These are phyloP conservation scores for Senna siamea DNA, from an alignment of 306 rosid species.

Conservation along the genomic window DNA sequence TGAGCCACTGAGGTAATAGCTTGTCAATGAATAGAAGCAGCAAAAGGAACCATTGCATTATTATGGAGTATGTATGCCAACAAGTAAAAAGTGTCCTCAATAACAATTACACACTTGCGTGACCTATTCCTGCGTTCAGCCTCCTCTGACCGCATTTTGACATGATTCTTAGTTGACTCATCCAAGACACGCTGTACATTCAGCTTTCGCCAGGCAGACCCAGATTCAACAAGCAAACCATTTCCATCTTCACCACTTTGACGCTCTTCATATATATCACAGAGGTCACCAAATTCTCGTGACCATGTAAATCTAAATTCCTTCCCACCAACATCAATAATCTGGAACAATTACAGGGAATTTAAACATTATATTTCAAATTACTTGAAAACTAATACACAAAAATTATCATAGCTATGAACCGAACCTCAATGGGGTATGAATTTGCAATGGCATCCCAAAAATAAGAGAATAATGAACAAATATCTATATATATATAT, in stretches of 20 bases:
- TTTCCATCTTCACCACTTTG: constrained; percentile 78
- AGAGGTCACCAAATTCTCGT: constrained; percentile 73
- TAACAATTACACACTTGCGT: constrained; percentile 67
- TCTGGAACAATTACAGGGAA: constrained; percentile 51
- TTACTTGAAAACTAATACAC: background rate
- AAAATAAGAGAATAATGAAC: background rate
- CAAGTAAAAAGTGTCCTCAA: constrained; percentile 3
- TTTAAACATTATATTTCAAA: constrained; percentile 37
- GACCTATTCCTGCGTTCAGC: constrained; percentile 77
- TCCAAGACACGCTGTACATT: constrained; percentile 91
- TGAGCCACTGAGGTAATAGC: constrained; percentile 2
- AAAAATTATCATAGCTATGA: constrained; percentile 15
- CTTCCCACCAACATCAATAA: constrained; percentile 94
- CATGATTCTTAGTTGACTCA: constrained; percentile 76
- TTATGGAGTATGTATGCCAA: constrained; percentile 9
- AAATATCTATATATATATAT: background rate
- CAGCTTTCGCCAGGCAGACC: constrained; percentile 93
- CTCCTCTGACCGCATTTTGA: constrained; percentile 87
- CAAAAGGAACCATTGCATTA: constrained; percentile 23
- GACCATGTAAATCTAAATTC: constrained; percentile 91
- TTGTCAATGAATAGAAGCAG: constrained; percentile 18
- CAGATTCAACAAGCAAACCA: constrained; percentile 88
- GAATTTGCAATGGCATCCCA: constrained; percentile 2
- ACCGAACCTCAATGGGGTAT: background rate
- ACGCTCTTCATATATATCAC: constrained; percentile 87